Evolutionary conservation across 306 rosid species (phyloP).

Genomic region (Prunus dulcis): DNA sequence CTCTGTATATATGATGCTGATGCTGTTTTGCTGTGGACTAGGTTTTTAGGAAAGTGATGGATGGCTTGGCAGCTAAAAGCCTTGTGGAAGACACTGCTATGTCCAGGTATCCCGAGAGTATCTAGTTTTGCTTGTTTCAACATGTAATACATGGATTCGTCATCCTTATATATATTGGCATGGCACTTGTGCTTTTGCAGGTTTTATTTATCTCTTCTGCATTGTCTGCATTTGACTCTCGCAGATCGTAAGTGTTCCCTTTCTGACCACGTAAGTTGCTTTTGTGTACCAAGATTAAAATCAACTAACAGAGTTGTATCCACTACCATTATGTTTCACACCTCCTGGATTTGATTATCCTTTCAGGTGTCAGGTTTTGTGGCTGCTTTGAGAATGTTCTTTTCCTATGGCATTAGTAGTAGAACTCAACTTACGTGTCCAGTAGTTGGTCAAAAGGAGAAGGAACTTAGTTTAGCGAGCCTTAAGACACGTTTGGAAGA

Average conservation of each 20-base stretch:
- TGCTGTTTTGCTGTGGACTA: slow-evolving; percentile 28
- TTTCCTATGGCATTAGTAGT: slow-evolving; percentile 65
- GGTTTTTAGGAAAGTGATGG: slow-evolving; percentile 84
- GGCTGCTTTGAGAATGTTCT: slow-evolving; percentile 65
- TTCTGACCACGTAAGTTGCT: slow-evolving; percentile 78
- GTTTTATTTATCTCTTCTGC: slow-evolving; percentile 75
- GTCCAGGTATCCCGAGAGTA: slow-evolving; percentile 50
- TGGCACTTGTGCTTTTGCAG: slow-evolving; percentile 44
- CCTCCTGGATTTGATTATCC: slow-evolving; percentile 13
- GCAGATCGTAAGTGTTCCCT: slow-evolving; percentile 62
- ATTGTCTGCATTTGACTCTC: slow-evolving; percentile 74
- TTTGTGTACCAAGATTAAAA: slow-evolving; percentile 3
- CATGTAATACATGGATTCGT: background rate
- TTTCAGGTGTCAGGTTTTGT: slow-evolving; percentile 85
- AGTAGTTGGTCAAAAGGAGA: slow-evolving; percentile 36
- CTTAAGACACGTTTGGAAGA: slow-evolving; percentile 40
- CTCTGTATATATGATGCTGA: slow-evolving; percentile 17
- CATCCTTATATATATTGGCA: slow-evolving; percentile 21
- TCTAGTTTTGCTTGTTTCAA: background rate
- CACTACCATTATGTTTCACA: slow-evolving; percentile 17
- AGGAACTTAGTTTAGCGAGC: slow-evolving; percentile 26
- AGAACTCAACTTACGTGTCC: slow-evolving; percentile 34
- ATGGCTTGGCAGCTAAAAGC: slow-evolving; percentile 57
- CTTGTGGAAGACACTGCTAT: slow-evolving; percentile 54
- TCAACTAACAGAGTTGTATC: slow-evolving; percentile 7